Percentiles rank a stretch among this genome's conserved stretches.
Evolutionary conservation across 2,329 filamentous ascomycete genomes (phyloP).

Genomic region (Trichoderma atroviride): DNA sequence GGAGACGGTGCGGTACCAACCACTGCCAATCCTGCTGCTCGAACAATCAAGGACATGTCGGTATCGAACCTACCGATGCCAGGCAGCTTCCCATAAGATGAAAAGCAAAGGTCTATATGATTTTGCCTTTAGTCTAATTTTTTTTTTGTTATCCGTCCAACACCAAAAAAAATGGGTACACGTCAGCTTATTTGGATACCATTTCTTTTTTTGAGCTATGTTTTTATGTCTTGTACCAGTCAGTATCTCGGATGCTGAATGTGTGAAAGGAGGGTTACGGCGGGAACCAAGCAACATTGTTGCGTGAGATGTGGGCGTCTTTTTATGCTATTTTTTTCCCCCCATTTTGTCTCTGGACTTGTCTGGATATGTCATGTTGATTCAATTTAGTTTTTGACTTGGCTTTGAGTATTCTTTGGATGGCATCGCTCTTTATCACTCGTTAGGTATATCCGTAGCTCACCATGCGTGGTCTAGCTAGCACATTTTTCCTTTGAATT

Average conservation of each 20-base stretch:
- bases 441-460: slow-evolving; percentile 21
- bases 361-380: neutral
- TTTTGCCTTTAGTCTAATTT: neutral
- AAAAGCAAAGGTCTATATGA: neutral
- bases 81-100: slow-evolving; percentile 55
- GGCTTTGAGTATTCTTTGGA: neutral
- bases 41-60: slow-evolving; percentile 39
- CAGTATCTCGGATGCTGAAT: neutral
- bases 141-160: neutral
- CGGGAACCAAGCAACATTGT: neutral
- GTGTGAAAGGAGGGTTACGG: neutral
- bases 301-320: neutral
- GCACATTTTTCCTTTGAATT: neutral
- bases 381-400: neutral
- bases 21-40: slow-evolving; percentile 7
- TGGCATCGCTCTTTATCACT: slow-evolving; percentile 13
- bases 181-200: slow-evolving; percentile 12
- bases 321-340: neutral
- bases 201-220: neutral
- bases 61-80: slow-evolving; percentile 71
- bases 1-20: slow-evolving; percentile 17
- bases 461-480: slow-evolving; percentile 2
- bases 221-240: neutral
- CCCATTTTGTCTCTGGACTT: neutral
- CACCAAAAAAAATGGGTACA: neutral